These are phyloP conservation scores for Vitis hybrid DNA, from an alignment of 177 flowering plant species.

Conservation along the genomic window DNA sequence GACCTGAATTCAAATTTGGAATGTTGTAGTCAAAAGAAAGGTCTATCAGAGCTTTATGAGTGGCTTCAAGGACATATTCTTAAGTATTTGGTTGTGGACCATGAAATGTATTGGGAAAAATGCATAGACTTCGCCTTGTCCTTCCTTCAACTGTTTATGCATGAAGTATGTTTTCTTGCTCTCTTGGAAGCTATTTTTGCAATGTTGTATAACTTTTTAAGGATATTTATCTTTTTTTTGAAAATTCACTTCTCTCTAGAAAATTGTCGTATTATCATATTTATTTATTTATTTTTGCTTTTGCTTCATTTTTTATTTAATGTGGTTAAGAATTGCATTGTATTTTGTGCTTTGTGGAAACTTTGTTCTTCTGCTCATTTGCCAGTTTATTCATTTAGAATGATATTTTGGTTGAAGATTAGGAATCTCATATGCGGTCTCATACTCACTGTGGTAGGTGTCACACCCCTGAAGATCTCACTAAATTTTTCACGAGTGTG, in stretches of 20 bases:
- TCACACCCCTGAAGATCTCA: too few relatives aligned
- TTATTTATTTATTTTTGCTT: background rate
- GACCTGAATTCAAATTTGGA: constrained; percentile 17
- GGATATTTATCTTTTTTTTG: background rate
- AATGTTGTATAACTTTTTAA: background rate
- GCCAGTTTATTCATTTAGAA: too few relatives aligned
- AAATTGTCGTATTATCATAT: background rate
- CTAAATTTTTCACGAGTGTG: too few relatives aligned
- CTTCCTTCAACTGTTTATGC: constrained; percentile 61
- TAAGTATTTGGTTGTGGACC: constrained; percentile 21
- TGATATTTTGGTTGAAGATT: too few relatives aligned
- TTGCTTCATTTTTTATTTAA: background rate
- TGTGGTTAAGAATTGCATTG: background rate
- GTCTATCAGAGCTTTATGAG: constrained; percentile 48
- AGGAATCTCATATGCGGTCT: too few relatives aligned
- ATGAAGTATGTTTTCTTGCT: constrained; percentile 55
- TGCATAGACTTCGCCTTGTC: constrained; percentile 50
- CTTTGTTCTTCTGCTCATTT: background rate
- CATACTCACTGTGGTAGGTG: too few relatives aligned
- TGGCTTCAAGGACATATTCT: constrained; percentile 68
- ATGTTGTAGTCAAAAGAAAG: constrained; percentile 35
- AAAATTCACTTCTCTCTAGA: background rate
- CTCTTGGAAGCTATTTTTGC: background rate
- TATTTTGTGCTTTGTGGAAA: background rate
- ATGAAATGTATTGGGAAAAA: constrained; percentile 30